Conservation (phyloP, 1,284 basidiomycete genomes). For the Sparassis latifolia region DNA sequence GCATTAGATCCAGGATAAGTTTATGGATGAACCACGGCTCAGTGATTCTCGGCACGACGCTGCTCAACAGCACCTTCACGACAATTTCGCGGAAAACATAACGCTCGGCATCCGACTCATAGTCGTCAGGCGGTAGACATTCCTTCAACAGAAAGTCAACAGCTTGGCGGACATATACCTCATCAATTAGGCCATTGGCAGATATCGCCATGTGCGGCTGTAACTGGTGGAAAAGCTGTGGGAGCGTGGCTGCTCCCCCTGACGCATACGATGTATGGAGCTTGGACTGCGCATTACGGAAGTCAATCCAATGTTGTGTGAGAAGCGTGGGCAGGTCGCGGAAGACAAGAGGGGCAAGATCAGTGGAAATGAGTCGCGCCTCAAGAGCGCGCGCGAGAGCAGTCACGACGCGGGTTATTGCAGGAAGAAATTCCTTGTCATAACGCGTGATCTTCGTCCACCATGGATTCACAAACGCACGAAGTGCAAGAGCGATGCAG, state of each 20-base stretch:
- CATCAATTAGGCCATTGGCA: conserved; percentile 53
- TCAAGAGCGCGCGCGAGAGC: conserved; percentile 57
- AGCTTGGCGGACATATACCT: conserved; percentile 72
- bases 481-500: conserved; percentile 67
- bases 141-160: conserved; percentile 64
- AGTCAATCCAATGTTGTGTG: conserved; percentile 70
- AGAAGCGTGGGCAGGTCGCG: conserved; percentile 56
- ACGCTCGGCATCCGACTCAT: conserved; percentile 63
- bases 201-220: conserved; percentile 77
- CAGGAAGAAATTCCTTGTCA: conserved; percentile 74
- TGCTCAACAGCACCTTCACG: conserved; percentile 61
- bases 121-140: conserved; percentile 66
- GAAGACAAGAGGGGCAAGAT: conserved; percentile 54
- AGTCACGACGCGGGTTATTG: conserved; percentile 55
- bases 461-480: conserved; percentile 75
- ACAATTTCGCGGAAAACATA: conserved; percentile 73
- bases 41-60: conserved; percentile 59
- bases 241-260: conserved; percentile 53
- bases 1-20: conserved; percentile 54
- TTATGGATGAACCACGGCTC: conserved; percentile 82
- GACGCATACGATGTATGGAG: conserved; percentile 59
- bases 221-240: conserved; percentile 65
- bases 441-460: conserved; percentile 77
- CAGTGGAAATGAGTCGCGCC: conserved; percentile 44
- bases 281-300: conserved; percentile 57